A percentile compares a stretch with the other conserved stretches of the same genome.
Conservation (phyloP, 352 stramenopile species). For the Pythium angustatum region DNA sequence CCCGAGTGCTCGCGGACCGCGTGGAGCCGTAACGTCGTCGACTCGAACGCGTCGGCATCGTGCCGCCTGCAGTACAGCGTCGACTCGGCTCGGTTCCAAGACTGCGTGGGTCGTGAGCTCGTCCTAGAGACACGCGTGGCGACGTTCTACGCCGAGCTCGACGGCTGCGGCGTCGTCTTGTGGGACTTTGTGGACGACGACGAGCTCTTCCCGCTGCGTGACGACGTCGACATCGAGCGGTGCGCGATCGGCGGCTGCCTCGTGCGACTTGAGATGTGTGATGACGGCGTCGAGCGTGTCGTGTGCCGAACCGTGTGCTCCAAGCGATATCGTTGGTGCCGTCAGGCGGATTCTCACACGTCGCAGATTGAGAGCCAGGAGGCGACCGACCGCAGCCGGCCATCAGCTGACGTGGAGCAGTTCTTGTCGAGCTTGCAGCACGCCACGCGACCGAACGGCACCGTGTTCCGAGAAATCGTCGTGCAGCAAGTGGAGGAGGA, state of each 20-base stretch:
- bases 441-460: too few relatives aligned
- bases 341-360: too few relatives aligned
- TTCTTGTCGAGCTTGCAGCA: too few relatives aligned
- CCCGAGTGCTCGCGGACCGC: slow-evolving; percentile 30
- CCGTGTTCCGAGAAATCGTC: too few relatives aligned
- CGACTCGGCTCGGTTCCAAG: slow-evolving; percentile 14
- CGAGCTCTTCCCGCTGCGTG: slow-evolving; percentile 33
- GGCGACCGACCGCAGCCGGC: too few relatives aligned
- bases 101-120: slow-evolving; percentile 26
- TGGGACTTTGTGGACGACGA: slow-evolving; percentile 50
- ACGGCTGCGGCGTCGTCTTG: slow-evolving; percentile 35
- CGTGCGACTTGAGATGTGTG: slow-evolving; percentile 29
- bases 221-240: slow-evolving; percentile 31
- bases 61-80: slow-evolving; percentile 37
- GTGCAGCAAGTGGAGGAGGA: too few relatives aligned
- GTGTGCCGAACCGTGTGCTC: slow-evolving; percentile 61
- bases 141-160: slow-evolving; percentile 35
- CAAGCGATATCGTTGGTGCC: too few relatives aligned
- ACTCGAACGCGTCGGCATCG: slow-evolving; percentile 15
- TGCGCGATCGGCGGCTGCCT: slow-evolving; percentile 25
- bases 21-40: slow-evolving; percentile 22
- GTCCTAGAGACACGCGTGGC: slow-evolving; percentile 29
- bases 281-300: slow-evolving; percentile 36
- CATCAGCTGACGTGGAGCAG: too few relatives aligned
- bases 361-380: too few relatives aligned